Evolutionary conservation across 2,329 filamentous ascomycete genomes (phyloP).

Genomic region (Seiridium cupressi): DNA sequence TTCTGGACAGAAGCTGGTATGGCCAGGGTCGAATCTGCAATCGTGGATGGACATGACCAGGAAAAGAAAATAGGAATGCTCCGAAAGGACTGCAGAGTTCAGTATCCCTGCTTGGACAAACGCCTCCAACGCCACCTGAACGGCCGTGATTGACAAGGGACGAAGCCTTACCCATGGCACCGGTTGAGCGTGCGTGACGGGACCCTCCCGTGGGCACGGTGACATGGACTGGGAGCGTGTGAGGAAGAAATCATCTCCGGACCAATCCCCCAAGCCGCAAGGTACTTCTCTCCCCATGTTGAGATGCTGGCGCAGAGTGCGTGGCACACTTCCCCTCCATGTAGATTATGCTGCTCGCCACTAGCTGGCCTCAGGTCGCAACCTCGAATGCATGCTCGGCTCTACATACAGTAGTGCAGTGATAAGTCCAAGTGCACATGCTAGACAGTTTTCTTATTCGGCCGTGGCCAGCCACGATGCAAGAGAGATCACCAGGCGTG

Average conservation of each 20-base stretch:
- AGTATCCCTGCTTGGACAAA: neutral
- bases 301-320: neutral
- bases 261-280: conserved; percentile 10
- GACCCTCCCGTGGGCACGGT: conserved; percentile 3
- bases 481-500: neutral
- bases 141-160: conserved; percentile 1
- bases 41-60: too few relatives aligned
- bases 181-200: conserved; percentile 8
- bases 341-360: neutral
- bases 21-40: too few relatives aligned
- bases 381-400: neutral
- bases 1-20: too few relatives aligned
- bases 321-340: neutral
- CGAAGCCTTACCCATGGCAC: conserved; percentile 7
- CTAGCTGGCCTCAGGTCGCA: neutral
- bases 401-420: neutral
- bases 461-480: neutral
- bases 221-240: neutral
- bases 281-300: neutral
- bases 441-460: neutral
- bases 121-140: conserved; percentile 8
- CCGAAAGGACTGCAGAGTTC: neutral
- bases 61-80: conserved; percentile 2
- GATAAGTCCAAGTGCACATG: neutral
- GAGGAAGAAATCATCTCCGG: conserved; percentile 15